Evolutionary conservation across 192 early-diverging fungal species (phyloP), one percentile per base, ranked within the genome.

Genomic region (Backusella circina): DNA sequence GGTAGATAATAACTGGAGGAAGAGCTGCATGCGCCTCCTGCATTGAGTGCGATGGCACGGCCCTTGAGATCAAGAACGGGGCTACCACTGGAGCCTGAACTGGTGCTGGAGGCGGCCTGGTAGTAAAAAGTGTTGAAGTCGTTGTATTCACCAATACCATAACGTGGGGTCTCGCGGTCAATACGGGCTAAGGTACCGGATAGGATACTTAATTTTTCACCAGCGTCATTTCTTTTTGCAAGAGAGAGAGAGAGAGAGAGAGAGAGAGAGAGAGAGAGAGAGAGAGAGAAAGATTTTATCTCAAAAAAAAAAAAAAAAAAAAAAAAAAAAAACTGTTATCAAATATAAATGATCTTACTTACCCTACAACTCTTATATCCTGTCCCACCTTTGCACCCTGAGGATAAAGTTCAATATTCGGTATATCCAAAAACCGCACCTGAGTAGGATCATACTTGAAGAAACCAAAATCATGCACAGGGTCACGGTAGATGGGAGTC

Each of bases 111-210:
- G 0, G 92, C 89, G 0, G 93, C 90, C 79, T 93, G 91, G 21
- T 92, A 78, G 77, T 94, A 95, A 79, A 95, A 95, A 2, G 92
- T 94, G 76, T 94, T 94, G 71, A 93, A 88, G 47, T 95, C 93
- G 67, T 90, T 91, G 82, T 92, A 92, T 37, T 88, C 88, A 28
- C 88, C 83, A 10, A 81, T 77, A 37, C 90, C 90, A 75, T 92
- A 91, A 33, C 86, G 85, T 2, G 93, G 93, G 4, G 88, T 87
- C 64, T 86, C 84, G 50, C 93, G 84, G 75, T 95, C 93, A 32
- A 94, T 65, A 36, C 92, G 84, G 30, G 93, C 91, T 7, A 95
- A 81, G 0, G 90, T 91, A 9, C 93, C 93, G 0, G 89, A 84
- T 72, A 93, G 76, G 75, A 94, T 93, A 9, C 90, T 90, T 8